A percentile compares a stretch with the other conserved stretches of the same genome.
phyloP scores from a whole-genome alignment of 176 grass and related monocot species.

The Zea mays region Zm-B73-REFERENCE-NAM-5.0 NC_050103.1:98069001-98069500 shows the following conservation, averaged over 20 bases:
- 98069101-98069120: conserved; percentile 98
- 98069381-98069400: conserved; percentile 61
- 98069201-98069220: conserved; percentile 89
- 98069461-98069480: conserved; percentile 46
- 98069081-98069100: conserved; percentile 96
- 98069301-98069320: conserved; percentile 98
- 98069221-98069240: conserved; percentile 82
- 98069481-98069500: conserved; percentile 32
- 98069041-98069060: conserved; percentile 85
- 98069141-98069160: conserved; percentile 75
- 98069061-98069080: conserved; percentile 97
- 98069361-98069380: conserved; percentile 89
- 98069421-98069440: conserved; percentile 24
- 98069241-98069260: conserved; percentile 72
- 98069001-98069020: conserved; percentile 34
- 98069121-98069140: conserved; percentile 99
- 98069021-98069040: conserved; percentile 87
- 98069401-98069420: conserved; percentile 27
- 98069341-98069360: conserved; percentile 81
- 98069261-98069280: conserved; percentile 92
- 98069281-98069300: conserved; percentile 89
- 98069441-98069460: conserved; percentile 72
- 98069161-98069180: conserved; percentile 87
- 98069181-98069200: conserved; percentile 94
- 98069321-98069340: conserved; percentile 99